Base-by-base conservation (phyloP, 192 early-diverging fungal species). In the Lobulomyces angularis region DNA sequence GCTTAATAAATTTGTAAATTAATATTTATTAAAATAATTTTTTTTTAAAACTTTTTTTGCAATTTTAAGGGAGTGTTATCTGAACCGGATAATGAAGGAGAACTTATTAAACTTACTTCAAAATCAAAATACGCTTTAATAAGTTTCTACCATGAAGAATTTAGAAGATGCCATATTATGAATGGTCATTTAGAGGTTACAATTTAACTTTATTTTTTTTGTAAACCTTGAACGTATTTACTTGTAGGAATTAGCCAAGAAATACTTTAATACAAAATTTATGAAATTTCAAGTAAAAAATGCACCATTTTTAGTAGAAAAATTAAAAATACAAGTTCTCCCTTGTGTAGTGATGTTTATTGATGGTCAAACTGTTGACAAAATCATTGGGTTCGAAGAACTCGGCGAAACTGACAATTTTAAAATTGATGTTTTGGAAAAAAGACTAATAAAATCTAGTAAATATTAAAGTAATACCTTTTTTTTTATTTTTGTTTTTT, bases 61-160 rank as follows among this genome's bases (percentile, higher is more conserved):
- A n/a, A n/a, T n/a, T n/a, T n/a, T n/a, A n/a, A n/a, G n/a, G n/a
- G n/a, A n/a, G n/a, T n/a, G n/a, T n/a, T n/a, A n/a, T n/a, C n/a
- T n/a, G n/a, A n/a, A n/a, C n/a, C n/a, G n/a, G n/a, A n/a, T n/a
- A n/a, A n/a, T n/a, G n/a, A n/a, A n/a, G n/a, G n/a, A n/a, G n/a
- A n/a, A n/a, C n/a, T n/a, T n/a, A n/a, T n/a, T n/a, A n/a, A n/a
- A n/a, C n/a, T n/a, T n/a, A n/a, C n/a, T n/a, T n/a, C n/a, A n/a
- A n/a, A n/a, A n/a, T n/a, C n/a, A n/a, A n/a, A n/a, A n/a, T n/a
- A n/a, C n/a, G n/a, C n/a, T n/a, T n/a, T n/a, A n/a, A n/a, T n/a
- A n/a, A n/a, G n/a, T n/a, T 97, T 97, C 50, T 82, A 62, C 21
- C 93, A 97, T 48, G 77, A 82, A 34, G 86, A 95, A 46, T 97